phyloP scores from a whole-genome alignment of 192 early-diverging fungal species.

The Umbelopsis ramanniana region DNA sequence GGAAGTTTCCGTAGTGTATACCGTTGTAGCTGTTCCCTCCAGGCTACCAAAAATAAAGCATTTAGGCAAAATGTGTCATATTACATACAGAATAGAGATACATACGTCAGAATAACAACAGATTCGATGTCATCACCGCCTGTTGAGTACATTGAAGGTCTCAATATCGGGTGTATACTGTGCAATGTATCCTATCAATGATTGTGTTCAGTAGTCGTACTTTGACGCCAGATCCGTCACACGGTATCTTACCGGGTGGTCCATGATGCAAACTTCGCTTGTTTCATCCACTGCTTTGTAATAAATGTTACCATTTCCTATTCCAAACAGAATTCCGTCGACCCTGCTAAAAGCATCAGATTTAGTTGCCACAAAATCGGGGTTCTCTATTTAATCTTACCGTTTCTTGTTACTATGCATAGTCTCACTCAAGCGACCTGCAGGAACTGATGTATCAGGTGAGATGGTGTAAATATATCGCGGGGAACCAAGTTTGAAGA shows the following conservation, averaged over 20 bases:
- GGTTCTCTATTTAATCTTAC: background rate
- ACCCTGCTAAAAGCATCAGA: background rate
- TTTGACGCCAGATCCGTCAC: too few relatives aligned
- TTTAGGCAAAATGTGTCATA: too few relatives aligned
- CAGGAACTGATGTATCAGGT: background rate
- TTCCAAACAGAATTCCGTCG: slow-evolving; percentile 5
- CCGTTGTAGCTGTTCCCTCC: too few relatives aligned
- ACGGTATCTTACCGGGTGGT: background rate
- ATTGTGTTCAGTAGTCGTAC: background rate
- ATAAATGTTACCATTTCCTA: background rate
- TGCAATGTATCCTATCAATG: background rate
- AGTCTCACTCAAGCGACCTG: background rate
- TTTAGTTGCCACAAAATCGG: background rate
- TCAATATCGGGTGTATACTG: background rate
- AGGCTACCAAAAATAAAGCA: too few relatives aligned
- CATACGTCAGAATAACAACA: background rate
- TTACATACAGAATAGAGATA: background rate
- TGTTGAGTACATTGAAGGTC: background rate
- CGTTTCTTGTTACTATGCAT: background rate
- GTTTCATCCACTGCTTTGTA: slow-evolving; percentile 14
- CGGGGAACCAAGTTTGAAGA: too few relatives aligned
- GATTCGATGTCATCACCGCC: background rate
- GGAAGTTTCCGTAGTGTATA: too few relatives aligned
- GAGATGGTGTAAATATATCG: background rate
- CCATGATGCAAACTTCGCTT: background rate